Base-by-base conservation (phyloP, 805 yeast genomes). In the Candida ulmi region DNA sequence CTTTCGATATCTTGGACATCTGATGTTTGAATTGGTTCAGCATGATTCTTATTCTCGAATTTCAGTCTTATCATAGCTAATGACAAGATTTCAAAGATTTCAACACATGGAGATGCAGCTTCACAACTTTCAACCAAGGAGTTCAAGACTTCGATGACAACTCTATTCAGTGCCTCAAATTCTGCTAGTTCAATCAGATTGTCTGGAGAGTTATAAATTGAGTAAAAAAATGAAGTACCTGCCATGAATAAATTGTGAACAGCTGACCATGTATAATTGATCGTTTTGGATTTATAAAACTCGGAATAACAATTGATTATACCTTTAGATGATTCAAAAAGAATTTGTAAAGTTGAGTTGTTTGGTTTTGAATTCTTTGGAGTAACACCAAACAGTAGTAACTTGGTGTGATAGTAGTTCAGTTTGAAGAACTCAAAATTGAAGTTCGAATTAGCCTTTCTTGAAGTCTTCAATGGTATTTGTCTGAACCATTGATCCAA, bases 211-310 rank as follows among this genome's bases (percentile, higher is more conserved):
- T 83, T 83, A 57, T 84, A 88, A 12, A 87, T 68, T 1, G 88
- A 74, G 55, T 84, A 88, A 33, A 88, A 65, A 50, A 78, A 88
- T 1, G 95, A 83, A 21, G 91, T 83, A 1, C 95, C 95, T 0
- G 95, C 90, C 83, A 85, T 82, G 56, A 87, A 87, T 39, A 87
- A 65, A 55, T 87, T 88, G 58, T 88, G 95, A 3, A 87, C 90
- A 0, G 95, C 93, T 2, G 88, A 90, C 96, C 96, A 88, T 0
- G 96, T 86, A 60, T 85, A 88, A 58, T 87, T 87, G 43, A 88
- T 71, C 35, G 75, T 67, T 50, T 74, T 74, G 23, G 69, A 69
- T n/a, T 65, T 58, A 48, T 72, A 74, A 29, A 88, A 62, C 37
- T 72, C 74, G 36, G 72, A 64, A 56, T 85, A 88, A 24, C 80